Evolutionary conservation across 1,284 basidiomycete genomes (phyloP).

Genomic region (Ustilago bromivora): DNA sequence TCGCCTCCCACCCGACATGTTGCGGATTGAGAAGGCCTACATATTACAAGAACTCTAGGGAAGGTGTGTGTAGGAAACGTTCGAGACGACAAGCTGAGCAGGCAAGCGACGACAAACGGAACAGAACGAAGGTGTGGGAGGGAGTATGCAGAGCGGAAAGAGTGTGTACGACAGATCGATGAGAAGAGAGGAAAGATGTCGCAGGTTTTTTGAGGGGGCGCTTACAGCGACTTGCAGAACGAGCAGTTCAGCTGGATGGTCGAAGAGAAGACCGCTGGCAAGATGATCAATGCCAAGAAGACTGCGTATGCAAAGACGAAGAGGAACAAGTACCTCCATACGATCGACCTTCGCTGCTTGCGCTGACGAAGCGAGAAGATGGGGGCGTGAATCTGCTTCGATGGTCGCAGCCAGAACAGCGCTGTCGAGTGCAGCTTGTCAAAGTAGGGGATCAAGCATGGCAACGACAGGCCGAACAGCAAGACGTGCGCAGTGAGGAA

Average conservation of each 20-base stretch:
- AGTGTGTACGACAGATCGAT: neutral
- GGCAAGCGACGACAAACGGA: constrained; percentile 7
- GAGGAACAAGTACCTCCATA: constrained; percentile 80
- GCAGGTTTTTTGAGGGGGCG: constrained; percentile 15
- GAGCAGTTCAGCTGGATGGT: constrained; percentile 54
- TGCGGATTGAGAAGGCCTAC: constrained; percentile 22
- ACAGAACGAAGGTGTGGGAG: constrained; percentile 10
- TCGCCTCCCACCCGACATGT: constrained; percentile 11
- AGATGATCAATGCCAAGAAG: constrained; percentile 78
- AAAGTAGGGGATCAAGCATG: constrained; percentile 69
- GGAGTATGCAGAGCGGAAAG: constrained; percentile 17
- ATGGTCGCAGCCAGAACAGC: constrained; percentile 72
- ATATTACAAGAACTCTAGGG: constrained; percentile 41
- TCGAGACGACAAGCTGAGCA: constrained; percentile 5
- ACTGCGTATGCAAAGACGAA: constrained; percentile 81
- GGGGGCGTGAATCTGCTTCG: constrained; percentile 78
- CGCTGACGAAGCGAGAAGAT: constrained; percentile 75
- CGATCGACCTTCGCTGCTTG: constrained; percentile 67
- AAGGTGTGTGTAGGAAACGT: constrained; percentile 11
- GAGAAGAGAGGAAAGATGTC: constrained; percentile 14
- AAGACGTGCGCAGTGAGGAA: constrained; percentile 65
- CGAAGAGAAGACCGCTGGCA: constrained; percentile 61
- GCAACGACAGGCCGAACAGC: constrained; percentile 73
- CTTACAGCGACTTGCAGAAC: constrained; percentile 58
- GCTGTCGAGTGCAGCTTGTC: constrained; percentile 65